Base-by-base conservation (phyloP, 1,139 yeast species). In the Lizanozyma gosingica region DNA sequence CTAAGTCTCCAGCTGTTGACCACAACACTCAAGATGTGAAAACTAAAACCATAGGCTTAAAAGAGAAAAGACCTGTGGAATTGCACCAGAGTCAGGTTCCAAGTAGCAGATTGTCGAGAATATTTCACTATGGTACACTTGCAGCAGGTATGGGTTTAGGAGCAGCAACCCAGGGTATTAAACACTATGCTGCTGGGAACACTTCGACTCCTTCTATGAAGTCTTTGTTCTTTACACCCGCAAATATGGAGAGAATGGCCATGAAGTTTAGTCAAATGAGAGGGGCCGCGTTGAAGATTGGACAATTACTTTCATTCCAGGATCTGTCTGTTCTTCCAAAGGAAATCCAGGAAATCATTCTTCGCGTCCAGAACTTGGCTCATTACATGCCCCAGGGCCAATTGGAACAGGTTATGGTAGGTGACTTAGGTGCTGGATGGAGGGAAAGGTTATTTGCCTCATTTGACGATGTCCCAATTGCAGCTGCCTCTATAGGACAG, bases 401-500 rank as follows among this genome's bases (percentile, higher is more conserved):
- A 62, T 68, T 92, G 43, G 90, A 87, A 52, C 70, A 76, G 40
- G 90, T 87, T 3, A 75, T 92, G 79, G 59, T 70, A 11, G 60
- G 65, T 15, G 94, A 88, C 47, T 71, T 92, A 45, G 97, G 97
- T 14, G 65, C 60, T 14, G 70, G 77, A 45, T 92, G 99, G 99
- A 74, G 88, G 47, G 60, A 66, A 11, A 71, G 80, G 34, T 58
- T 67, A 39, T 92, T 86, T 56, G 65, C 82, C 9, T 65, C 76
- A 2, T 92, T 94, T 62, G 87, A 87, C 42, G 95, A 85, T 50
- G 72, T 83, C 18, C 98, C 99, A 2, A 77, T 92, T 44, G 98
- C 98, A 1, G 97, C 98, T 3, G 98, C 98, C 1, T 86, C 96
- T 3, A 92, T 92, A 51, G 97, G 98, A 2, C 97, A 92, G 60